These are phyloP conservation scores for Haplosporangium gracile DNA, from an alignment of 192 early-diverging fungal species.

Conservation along the genomic window DNA sequence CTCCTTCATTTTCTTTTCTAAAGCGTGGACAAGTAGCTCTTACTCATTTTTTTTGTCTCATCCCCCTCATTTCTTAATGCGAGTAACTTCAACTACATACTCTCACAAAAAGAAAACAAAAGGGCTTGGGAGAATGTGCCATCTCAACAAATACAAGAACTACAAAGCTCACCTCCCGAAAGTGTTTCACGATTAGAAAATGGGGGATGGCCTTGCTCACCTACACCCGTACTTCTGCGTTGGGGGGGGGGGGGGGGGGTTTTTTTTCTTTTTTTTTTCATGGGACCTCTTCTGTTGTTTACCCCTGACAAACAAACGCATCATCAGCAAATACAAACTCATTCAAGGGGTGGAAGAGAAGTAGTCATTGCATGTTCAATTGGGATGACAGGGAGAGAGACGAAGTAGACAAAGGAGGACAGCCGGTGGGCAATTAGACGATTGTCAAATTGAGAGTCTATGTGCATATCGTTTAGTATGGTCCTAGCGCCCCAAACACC, in stretches of 20 bases:
- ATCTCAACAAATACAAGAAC: no score
- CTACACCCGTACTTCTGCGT: not conserved
- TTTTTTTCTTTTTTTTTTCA: constrained; percentile 16
- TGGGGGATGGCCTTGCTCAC: not conserved
- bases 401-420: not conserved
- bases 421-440: not conserved
- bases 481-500: not conserved
- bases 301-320: constrained; percentile 12
- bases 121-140: no score
- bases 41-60: not conserved
- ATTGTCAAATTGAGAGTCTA: not conserved
- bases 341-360: not conserved
- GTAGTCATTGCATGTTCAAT: no score
- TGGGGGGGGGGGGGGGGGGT: no score
- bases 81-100: no score
- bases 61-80: not conserved
- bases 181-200: constrained; percentile 24
- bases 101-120: no score
- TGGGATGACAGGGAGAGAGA: not conserved
- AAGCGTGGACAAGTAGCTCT: not conserved
- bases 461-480: not conserved
- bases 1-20: not conserved
- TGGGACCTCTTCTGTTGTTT: constrained; percentile 17
- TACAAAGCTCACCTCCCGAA: not conserved
- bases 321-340: not conserved